phyloP scores from a whole-genome alignment of 257 asterid genomes.

The Avicennia marina region DNA sequence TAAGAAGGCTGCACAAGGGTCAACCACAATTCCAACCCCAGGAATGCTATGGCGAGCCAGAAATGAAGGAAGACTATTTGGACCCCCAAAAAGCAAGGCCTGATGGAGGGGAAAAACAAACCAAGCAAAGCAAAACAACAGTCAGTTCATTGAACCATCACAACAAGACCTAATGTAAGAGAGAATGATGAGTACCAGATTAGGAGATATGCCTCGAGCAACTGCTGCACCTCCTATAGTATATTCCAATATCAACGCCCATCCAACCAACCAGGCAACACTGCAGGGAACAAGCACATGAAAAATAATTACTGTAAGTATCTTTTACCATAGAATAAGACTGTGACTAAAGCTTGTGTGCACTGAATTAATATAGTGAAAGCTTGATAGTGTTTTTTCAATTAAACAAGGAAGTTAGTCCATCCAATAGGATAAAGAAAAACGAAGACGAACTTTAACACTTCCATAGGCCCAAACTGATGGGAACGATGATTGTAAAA shows the following conservation, averaged over 20 bases:
- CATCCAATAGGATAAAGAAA: no score
- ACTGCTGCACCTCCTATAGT: slow-evolving; percentile 98
- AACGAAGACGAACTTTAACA: no score
- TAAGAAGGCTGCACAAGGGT: slow-evolving; percentile 88
- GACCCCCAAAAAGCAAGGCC: slow-evolving; percentile 94
- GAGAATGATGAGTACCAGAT: slow-evolving; percentile 55
- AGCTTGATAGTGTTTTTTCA: no score
- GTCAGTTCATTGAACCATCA: no score
- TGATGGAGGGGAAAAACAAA: slow-evolving; percentile 16
- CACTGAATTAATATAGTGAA: neutral
- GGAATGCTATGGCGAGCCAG: slow-evolving; percentile 92
- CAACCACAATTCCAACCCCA: slow-evolving; percentile 65
- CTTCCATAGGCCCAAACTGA: no score
- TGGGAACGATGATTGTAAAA: no score
- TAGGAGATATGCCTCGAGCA: slow-evolving; percentile 98
- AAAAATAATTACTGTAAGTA: slow-evolving; percentile 1
- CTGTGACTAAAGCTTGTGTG: neutral
- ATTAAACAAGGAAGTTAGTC: no score
- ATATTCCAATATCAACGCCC: slow-evolving; percentile 94
- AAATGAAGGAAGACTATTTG: slow-evolving; percentile 70
- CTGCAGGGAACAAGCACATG: slow-evolving; percentile 40
- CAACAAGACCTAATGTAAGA: no score
- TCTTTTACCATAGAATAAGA: neutral
- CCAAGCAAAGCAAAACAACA: neutral
- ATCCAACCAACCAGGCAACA: slow-evolving; percentile 94